Evolutionary conservation across 2,329 filamentous ascomycete species (phyloP).

Genomic region (Myriosclerotinia duriaeana): DNA sequence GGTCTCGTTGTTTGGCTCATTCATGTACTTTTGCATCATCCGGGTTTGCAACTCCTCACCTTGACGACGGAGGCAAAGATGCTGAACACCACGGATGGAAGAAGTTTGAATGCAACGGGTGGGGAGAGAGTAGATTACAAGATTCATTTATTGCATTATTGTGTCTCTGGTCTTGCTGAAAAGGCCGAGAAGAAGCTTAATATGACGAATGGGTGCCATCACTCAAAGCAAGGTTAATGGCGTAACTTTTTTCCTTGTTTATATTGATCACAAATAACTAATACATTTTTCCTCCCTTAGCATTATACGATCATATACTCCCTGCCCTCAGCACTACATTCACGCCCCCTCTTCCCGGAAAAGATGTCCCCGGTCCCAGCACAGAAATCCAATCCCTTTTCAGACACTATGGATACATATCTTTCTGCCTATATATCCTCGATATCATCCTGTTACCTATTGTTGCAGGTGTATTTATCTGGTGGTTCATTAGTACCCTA

Average conservation of each 20-base stretch:
- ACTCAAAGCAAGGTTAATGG: conserved; percentile 9
- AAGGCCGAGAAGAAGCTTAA: background rate
- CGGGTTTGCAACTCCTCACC: conserved; percentile 9
- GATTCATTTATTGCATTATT: conserved; percentile 10
- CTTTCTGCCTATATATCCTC: conserved; percentile 1
- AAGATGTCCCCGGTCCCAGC: background rate
- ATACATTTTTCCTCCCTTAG: background rate
- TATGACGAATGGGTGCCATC: background rate
- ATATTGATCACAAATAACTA: background rate
- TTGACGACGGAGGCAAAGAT: background rate
- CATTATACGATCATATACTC: background rate
- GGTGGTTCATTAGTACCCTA: conserved; percentile 3
- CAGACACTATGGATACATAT: conserved; percentile 9
- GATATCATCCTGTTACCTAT: conserved; percentile 3
- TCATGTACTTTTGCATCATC: conserved; percentile 9
- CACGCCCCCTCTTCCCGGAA: background rate
- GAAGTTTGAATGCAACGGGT: background rate
- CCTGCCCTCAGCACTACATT: background rate
- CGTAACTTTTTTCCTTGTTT: background rate
- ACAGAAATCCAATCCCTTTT: conserved; percentile 1
- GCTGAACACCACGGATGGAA: background rate
- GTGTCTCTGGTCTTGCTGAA: conserved; percentile 4
- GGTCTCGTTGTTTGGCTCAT: background rate
- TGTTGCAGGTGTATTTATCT: conserved; percentile 4
- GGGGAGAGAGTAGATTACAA: background rate